Evolutionary conservation across 441 rosid genomes (phyloP).

Genomic region (Manihot esculenta): DNA sequence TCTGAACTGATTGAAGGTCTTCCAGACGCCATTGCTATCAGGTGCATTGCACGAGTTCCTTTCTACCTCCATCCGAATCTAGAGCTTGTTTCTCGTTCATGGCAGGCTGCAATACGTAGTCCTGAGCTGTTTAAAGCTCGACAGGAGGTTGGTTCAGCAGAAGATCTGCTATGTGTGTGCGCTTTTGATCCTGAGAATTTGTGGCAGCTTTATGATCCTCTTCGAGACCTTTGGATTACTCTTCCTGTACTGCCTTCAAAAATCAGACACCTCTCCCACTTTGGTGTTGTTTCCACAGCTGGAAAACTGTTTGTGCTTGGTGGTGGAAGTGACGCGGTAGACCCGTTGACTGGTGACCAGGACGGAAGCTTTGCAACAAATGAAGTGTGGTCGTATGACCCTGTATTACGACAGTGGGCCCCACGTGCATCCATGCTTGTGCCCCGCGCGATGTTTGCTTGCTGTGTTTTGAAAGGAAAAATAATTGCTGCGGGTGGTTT

Average conservation of each 20-base stretch:
- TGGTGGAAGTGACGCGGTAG: constrained; percentile 94
- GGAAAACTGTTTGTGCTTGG: constrained; percentile 86
- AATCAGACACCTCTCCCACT: constrained; percentile 80
- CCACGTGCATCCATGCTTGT: constrained; percentile 72
- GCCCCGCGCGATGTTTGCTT: constrained; percentile 97
- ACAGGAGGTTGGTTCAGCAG: constrained; percentile 61
- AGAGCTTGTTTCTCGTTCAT: constrained; percentile 85
- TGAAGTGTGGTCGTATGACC: constrained; percentile 94
- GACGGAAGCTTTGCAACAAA: constrained; percentile 88
- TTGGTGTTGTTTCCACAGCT: constrained; percentile 62
- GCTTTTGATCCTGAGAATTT: constrained; percentile 91
- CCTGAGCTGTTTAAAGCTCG: constrained; percentile 73
- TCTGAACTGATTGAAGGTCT: constrained; percentile 88
- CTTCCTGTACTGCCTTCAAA: constrained; percentile 87
- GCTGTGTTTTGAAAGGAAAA: constrained; percentile 76
- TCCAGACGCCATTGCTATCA: constrained; percentile 83
- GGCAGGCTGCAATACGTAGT: constrained; percentile 77
- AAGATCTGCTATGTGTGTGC: constrained; percentile 73
- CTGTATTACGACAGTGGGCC: constrained; percentile 59
- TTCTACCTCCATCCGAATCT: constrained; percentile 62
- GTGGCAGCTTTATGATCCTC: constrained; percentile 93
- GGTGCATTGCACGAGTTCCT: constrained; percentile 91
- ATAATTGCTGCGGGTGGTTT: constrained; percentile 92
- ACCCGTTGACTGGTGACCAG: constrained; percentile 88
- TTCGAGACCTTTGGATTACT: constrained; percentile 75